Percentiles rank a stretch among this genome's conserved stretches.
phyloP scores from a whole-genome alignment of 208 protist genomes.

The Acanthamoeba healyi region DNA sequence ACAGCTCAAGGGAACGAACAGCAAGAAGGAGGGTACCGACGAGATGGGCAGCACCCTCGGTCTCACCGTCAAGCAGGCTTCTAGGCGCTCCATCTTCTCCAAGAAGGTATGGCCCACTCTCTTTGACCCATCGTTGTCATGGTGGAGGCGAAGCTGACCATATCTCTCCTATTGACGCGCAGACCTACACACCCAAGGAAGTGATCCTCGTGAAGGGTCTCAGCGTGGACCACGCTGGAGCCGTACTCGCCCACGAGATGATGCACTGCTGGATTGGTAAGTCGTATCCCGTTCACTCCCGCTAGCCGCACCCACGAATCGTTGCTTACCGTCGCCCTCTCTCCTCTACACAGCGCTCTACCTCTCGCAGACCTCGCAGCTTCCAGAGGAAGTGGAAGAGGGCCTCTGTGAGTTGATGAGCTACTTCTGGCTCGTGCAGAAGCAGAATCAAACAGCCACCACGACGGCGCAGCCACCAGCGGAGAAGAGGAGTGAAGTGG shows the following conservation, averaged over 20 bases:
- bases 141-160: not conserved
- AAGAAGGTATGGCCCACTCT: too few species aligned
- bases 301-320: too few species aligned
- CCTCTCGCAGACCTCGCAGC: conserved; percentile 2
- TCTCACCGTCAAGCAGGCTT: conserved; percentile 40
- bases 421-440: conserved; percentile 57
- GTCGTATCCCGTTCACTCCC: too few species aligned
- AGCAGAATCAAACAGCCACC: not conserved
- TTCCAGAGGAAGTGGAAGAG: conserved; percentile 57
- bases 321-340: not conserved
- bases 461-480: too few species aligned
- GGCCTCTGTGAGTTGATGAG: conserved; percentile 49
- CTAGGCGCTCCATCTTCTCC: not conserved
- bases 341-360: not conserved
- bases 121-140: too few species aligned
- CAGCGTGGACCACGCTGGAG: conserved; percentile 34
- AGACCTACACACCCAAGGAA: not conserved
- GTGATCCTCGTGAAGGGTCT: conserved; percentile 36
- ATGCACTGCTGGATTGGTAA: conserved; percentile 70
- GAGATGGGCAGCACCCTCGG: not conserved
- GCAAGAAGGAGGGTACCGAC: not conserved
- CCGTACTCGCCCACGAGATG: conserved; percentile 65
- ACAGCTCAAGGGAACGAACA: not conserved
- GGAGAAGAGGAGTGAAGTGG: not conserved
- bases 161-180: not conserved